Evolutionary conservation across 345 rosid species (phyloP).

Genomic region (Bretschneidera sinensis): DNA sequence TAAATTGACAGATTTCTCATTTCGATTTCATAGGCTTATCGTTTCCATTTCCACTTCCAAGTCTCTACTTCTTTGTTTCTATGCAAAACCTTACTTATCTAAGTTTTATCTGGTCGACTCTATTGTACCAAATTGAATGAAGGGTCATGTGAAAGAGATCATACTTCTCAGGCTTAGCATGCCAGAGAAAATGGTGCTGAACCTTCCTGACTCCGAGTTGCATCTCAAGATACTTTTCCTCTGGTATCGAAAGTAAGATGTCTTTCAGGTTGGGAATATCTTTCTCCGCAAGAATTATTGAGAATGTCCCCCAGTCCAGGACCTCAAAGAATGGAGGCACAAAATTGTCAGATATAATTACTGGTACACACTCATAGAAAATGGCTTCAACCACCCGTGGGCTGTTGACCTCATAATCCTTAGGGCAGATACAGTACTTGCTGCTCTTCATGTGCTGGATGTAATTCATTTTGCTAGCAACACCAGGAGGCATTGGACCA

Average conservation of each 20-base stretch:
- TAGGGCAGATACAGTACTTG: conserved; percentile 90
- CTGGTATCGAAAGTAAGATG: conserved; percentile 53
- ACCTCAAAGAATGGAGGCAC: conserved; percentile 89
- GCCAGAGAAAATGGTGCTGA: conserved; percentile 89
- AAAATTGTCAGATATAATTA: conserved; percentile 81
- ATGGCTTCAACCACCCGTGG: conserved; percentile 89
- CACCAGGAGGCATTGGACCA: conserved; percentile 83
- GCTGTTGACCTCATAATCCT: conserved; percentile 90
- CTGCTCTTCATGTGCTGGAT: conserved; percentile 89
- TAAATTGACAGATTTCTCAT: background rate
- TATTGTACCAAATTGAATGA: conserved; percentile 86
- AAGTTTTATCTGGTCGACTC: conserved; percentile 74
- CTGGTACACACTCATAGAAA: conserved; percentile 89
- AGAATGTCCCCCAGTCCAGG: conserved; percentile 71
- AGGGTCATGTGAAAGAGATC: conserved; percentile 93
- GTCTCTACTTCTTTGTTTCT: background rate
- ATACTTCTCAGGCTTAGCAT: conserved; percentile 68
- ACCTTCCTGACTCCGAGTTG: conserved; percentile 72
- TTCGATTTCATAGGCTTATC: too few species aligned
- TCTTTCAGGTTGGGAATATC: conserved; percentile 73
- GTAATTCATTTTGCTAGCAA: conserved; percentile 89
- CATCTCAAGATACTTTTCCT: conserved; percentile 58
- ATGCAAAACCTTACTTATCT: conserved; percentile 24
- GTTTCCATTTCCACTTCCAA: background rate
- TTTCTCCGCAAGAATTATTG: conserved; percentile 72